These are phyloP conservation scores for Spergularia marina DNA, from an alignment of 148 eudicot genomes.

Conservation along the genomic window DNA sequence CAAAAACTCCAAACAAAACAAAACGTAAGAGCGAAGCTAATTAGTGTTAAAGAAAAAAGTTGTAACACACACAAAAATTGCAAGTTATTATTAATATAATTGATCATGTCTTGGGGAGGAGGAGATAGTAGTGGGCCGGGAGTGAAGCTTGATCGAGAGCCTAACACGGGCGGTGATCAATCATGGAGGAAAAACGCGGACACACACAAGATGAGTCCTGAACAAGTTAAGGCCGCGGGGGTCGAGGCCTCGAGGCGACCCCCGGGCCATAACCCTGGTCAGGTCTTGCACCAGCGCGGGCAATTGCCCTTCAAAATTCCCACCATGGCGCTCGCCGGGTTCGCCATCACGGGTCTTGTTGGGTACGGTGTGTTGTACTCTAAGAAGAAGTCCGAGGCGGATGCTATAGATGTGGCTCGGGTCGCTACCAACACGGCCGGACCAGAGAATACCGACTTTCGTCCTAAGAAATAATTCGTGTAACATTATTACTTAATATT, in stretches of 20 bases:
- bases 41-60: too few relatives aligned
- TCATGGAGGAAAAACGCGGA: slow-evolving; percentile 9
- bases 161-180: neutral
- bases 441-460: neutral
- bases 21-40: too few relatives aligned
- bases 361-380: slow-evolving; percentile 40
- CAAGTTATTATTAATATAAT: neutral
- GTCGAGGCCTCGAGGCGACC: too few relatives aligned
- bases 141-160: neutral
- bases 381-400: slow-evolving; percentile 48
- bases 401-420: slow-evolving; percentile 43
- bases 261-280: slow-evolving; percentile 19
- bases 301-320: slow-evolving; percentile 17
- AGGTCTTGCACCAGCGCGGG: slow-evolving; percentile 18
- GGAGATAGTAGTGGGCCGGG: neutral
- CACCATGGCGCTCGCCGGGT: slow-evolving; percentile 37
- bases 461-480: too few relatives aligned
- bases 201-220: slow-evolving; percentile 20
- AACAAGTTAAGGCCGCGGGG: slow-evolving; percentile 11
- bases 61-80: too few relatives aligned
- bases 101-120: slow-evolving; percentile 14
- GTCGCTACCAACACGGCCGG: slow-evolving; percentile 23
- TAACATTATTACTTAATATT: too few relatives aligned
- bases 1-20: too few relatives aligned
- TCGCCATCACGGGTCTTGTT: slow-evolving; percentile 26